Evolutionary conservation across 371 early-diverging fungal genomes (phyloP), one percentile per base, ranked within the genome.

Genomic region (Mortierella polycephala): DNA sequence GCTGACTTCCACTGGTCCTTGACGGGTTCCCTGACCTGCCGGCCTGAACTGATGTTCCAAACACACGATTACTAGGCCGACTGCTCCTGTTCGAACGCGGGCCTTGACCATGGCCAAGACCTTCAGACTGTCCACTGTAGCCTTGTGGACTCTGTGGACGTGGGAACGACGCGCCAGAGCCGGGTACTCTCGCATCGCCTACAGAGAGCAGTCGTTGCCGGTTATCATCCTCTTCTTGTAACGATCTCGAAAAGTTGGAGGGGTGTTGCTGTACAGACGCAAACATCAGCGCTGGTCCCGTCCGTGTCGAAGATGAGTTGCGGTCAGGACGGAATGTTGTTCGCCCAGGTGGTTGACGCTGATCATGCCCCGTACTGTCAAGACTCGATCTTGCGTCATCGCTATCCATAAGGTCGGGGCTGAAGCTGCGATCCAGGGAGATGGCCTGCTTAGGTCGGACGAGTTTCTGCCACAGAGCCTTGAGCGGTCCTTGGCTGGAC

Each of bases 221-320:
- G 20, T 67, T 69, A 7, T 69, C 69, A 21, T 69, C 60, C 0
- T 40, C 71, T 3, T 37, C 45, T 39, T 59, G 59, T 21, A 62
- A 51, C 18, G 75, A 62, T 14, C 69, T 50, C 13, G 51, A 39
- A 40, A 60, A 67, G 20, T 50, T 30, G 16, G 62, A 62, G 0
- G 68, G 69, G 23, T 71, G 71, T 52, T 74, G 75, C 47, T 75
- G 75, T 6, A 72, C 68, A n/a, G 80, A 73, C 13, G 79, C 69
- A 69, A 79, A 79, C 80, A 79, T 79, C 47, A 79, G 46, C 21
- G 80, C 80, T 14, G 80, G 80, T 16, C 80, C 80, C 44, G 73
- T 57, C 21, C 69, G 58, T 0, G 62, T 21, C 39, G 68, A 51
- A 10, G 61, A 41, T 37, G 65, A 23, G 53, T n/a, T 58, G 52